Conservation (phyloP, 176 grass and related monocot genomes). For the Melocanna baccifera region DNA sequence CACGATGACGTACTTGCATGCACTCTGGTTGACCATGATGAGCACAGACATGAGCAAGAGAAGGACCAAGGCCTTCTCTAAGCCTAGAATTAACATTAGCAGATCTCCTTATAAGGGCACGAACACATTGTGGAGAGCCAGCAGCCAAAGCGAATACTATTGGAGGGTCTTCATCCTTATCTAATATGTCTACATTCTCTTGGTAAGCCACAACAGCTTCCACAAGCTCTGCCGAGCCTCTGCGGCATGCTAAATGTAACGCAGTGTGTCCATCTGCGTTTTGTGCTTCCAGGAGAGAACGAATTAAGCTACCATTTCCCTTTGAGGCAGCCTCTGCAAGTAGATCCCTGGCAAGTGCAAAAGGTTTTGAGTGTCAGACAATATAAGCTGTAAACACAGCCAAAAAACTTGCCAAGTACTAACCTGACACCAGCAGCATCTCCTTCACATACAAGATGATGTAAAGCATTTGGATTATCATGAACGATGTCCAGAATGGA, state of each 20-base stretch:
- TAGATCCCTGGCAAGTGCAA: conserved; percentile 59
- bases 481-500: conserved; percentile 70
- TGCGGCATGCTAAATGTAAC: conserved; percentile 84
- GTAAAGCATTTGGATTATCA: conserved; percentile 82
- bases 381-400: not conserved
- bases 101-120: conserved; percentile 68
- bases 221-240: conserved; percentile 81
- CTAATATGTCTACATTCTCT: conserved; percentile 91
- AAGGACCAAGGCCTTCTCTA: conserved; percentile 79
- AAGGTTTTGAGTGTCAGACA: conserved; percentile 11
- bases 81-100: conserved; percentile 73
- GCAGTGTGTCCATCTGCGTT: conserved; percentile 87
- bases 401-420: conserved; percentile 18
- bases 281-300: conserved; percentile 81
- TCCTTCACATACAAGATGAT: conserved; percentile 88
- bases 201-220: conserved; percentile 87
- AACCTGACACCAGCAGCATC: conserved; percentile 73
- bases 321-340: conserved; percentile 72
- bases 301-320: conserved; percentile 54
- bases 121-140: conserved; percentile 85
- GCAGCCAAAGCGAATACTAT: conserved; percentile 93
- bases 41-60: conserved; percentile 93
- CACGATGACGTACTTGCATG: conserved; percentile 64
- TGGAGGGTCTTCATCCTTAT: conserved; percentile 84
- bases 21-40: conserved; percentile 97